These are phyloP conservation scores for Argentina anserina DNA, from an alignment of 306 rosid species.

Conservation along the genomic window DNA sequence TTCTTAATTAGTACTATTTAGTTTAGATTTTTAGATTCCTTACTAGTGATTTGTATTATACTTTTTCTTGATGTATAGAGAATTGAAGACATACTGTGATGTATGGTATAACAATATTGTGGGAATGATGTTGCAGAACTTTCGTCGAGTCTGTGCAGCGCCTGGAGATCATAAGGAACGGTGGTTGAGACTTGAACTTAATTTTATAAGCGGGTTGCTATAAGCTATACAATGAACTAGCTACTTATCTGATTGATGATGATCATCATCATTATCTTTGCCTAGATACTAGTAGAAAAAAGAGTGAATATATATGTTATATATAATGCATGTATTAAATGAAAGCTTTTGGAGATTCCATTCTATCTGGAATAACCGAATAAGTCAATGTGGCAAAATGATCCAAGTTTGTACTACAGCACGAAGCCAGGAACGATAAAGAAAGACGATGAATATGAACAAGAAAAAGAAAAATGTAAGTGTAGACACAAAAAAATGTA, in stretches of 20 bases:
- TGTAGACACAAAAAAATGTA: no score
- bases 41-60: no score
- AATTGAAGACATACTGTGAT: background rate
- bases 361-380: background rate
- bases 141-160: constrained; percentile 42
- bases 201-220: background rate
- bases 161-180: constrained; percentile 31
- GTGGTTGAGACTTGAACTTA: background rate
- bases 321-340: background rate
- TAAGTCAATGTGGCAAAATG: background rate
- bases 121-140: constrained; percentile 26
- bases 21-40: background rate
- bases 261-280: background rate
- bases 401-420: background rate
- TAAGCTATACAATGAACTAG: background rate
- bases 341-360: constrained; percentile 1
- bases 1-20: background rate
- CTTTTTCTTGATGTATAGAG: background rate
- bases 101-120: background rate
- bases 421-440: background rate
- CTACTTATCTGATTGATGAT: background rate
- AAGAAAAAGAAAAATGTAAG: background rate
- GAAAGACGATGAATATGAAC: background rate
- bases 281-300: background rate
- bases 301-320: background rate